Percentiles rank a stretch among this genome's conserved stretches.
Conservation (phyloP, 176 grass and related monocot species). For the Elaeis guineensis region DNA sequence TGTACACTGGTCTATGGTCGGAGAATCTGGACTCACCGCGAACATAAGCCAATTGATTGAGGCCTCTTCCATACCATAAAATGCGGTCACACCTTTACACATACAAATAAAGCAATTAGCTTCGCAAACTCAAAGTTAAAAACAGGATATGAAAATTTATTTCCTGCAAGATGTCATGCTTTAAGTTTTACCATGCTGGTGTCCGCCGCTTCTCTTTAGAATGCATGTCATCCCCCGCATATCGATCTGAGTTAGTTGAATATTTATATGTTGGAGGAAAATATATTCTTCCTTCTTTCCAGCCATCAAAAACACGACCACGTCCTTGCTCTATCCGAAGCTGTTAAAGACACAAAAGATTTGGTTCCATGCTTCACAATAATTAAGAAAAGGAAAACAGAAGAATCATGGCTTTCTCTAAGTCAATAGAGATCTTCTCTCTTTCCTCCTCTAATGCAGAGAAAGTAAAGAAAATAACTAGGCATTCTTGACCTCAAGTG, state of each 20-base stretch:
- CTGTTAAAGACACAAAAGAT: conserved; percentile 28
- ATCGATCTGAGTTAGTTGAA: conserved; percentile 84
- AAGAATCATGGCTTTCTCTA: conserved; percentile 4
- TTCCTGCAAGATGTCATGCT: too few species aligned
- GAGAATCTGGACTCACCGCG: conserved; percentile 88
- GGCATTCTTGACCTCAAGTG: neutral
- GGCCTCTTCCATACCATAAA: conserved; percentile 76
- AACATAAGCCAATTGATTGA: conserved; percentile 73
- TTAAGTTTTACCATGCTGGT: conserved; percentile 64
- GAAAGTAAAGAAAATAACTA: too few species aligned
- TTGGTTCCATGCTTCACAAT: conserved; percentile 3
- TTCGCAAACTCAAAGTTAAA: too few species aligned
- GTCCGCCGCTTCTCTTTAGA: conserved; percentile 82
- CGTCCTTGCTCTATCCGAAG: conserved; percentile 92
- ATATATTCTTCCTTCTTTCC: conserved; percentile 96
- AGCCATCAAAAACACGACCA: conserved; percentile 67
- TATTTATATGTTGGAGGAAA: conserved; percentile 98
- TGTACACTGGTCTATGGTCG: conserved; percentile 84
- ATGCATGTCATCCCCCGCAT: conserved; percentile 72
- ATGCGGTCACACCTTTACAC: conserved; percentile 77
- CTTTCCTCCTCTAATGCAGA: too few species aligned
- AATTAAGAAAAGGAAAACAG: conserved; percentile 1
- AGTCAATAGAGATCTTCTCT: neutral
- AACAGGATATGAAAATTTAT: too few species aligned
- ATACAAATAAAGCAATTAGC: too few species aligned